A percentile compares a stretch with the other conserved stretches of the same genome.
Conservation (phyloP, 2,329 filamentous ascomycete species). For the Diaporthe sp. region DNA sequence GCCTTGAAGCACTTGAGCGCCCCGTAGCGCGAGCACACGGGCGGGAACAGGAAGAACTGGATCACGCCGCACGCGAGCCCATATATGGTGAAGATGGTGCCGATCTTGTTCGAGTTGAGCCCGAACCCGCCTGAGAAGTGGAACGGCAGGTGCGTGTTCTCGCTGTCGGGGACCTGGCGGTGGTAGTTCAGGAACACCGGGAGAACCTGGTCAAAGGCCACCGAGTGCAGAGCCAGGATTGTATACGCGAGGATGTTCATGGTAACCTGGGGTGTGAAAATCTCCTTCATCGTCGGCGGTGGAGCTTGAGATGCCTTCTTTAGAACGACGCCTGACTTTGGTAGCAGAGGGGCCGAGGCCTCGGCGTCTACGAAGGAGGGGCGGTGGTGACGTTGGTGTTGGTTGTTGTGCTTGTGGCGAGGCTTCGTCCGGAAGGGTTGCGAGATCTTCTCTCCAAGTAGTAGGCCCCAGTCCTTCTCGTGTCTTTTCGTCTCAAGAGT, state of each 20-base stretch:
- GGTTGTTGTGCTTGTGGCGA: conserved; percentile 42
- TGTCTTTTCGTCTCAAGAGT: conserved; percentile 81
- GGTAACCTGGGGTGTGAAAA: conserved; percentile 81
- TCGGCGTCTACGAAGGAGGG: conserved; percentile 69
- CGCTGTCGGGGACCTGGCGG: conserved; percentile 63
- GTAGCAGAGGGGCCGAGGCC: conserved; percentile 68
- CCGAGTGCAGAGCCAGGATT: conserved; percentile 83
- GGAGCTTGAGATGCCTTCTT: conserved; percentile 44
- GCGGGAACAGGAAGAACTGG: conserved; percentile 89
- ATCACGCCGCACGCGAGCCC: conserved; percentile 83
- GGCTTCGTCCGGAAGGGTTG: conserved; percentile 48
- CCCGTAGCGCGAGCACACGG: conserved; percentile 79
- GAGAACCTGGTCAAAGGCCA: conserved; percentile 89
- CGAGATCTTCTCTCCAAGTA: conserved; percentile 77
- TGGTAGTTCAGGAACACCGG: conserved; percentile 91
- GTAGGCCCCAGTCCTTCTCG: conserved; percentile 80
- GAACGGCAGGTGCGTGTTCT: conserved; percentile 77
- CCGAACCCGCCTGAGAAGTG: conserved; percentile 89
- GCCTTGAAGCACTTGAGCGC: conserved; percentile 80
- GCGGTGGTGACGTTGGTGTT: conserved; percentile 52
- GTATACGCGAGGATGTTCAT: conserved; percentile 85
- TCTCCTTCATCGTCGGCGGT: conserved; percentile 64
- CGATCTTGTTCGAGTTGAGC: conserved; percentile 79
- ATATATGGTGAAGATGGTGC: conserved; percentile 87
- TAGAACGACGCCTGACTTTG: conserved; percentile 45